Evolutionary conservation across 2,329 filamentous ascomycete genomes (phyloP), one percentile per base, ranked within the genome.

Genomic region (Aspergillus sp.): DNA sequence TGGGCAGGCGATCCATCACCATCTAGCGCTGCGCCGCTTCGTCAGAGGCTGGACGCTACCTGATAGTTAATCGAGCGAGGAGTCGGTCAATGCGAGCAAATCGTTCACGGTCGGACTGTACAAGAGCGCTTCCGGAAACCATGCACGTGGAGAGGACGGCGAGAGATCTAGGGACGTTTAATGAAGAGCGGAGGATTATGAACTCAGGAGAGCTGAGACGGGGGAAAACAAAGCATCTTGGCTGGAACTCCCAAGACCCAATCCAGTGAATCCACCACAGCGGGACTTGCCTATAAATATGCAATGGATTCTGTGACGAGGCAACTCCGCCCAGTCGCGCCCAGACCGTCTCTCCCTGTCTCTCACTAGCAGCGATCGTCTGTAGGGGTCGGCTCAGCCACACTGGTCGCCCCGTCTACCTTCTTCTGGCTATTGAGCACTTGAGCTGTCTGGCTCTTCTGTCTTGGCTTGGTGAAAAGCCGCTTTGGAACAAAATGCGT

Each of bases 1-100:
- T 59, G 19, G 73, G 73, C 54, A 75, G 63, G 44, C 65, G 65
- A 55, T 66, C 66, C 69, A 71, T 72, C 41, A 46, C 45, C 17
- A n/a, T 43, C 40, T 48, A 21, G 45, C 45, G 51, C 27, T 27
- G 15, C 19, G 41, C 51, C 51, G 39, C 46, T 45, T 15, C 21
- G 35, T 35, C 15, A 31, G 27, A 31, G 27, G 27, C 27, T 31
- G 27, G 27, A 31, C 27, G 27, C 27, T 31, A 31, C 27, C 9
- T 31, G 27, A 11, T 11, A 31, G 27, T 31, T 31, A 31, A 31
- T 31, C 8, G 4, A 11, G 27, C 27, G 27, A 31, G 27, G 27
- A 31, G 27, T 11, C 27, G 27, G 8, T 31, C 27, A 31, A 31
- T 31, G 27, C 27, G 27, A 31, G 27, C 27, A 31, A 31, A 9